These are phyloP conservation scores for Lactarius sp. DNA, from an alignment of 768 basidiomycete genomes.

Conservation along the genomic window DNA sequence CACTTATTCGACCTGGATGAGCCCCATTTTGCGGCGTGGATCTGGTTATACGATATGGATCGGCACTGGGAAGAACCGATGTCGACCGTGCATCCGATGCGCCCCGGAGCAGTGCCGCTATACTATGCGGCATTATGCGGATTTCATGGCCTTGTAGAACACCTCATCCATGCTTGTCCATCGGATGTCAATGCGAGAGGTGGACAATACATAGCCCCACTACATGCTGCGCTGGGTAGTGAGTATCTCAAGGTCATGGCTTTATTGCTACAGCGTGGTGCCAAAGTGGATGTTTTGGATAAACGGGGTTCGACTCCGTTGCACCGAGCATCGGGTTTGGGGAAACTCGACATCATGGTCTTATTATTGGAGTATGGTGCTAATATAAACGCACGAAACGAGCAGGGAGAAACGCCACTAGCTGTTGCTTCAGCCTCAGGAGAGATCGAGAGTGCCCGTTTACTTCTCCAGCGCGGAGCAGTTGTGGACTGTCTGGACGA, in stretches of 20 bases:
- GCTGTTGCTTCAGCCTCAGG: background rate
- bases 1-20: background rate
- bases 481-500: background rate
- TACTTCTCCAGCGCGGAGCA: background rate
- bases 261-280: background rate
- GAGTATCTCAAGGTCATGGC: background rate
- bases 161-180: background rate
- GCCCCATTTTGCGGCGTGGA: conserved; percentile 5
- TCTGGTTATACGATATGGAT: conserved; percentile 7
- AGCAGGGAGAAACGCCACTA: background rate
- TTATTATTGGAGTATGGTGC: background rate
- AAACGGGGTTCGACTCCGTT: background rate
- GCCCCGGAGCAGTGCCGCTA: background rate
- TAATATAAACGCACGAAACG: background rate
- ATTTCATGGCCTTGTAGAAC: background rate
- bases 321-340: background rate
- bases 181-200: background rate
- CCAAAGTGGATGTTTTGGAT: background rate
- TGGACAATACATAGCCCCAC: background rate
- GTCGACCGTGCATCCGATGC: background rate
- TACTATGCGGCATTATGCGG: conserved; percentile 10
- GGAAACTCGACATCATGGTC: background rate
- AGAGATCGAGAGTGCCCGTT: background rate
- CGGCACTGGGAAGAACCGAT: background rate
- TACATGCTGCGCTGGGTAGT: background rate